phyloP scores from a whole-genome alignment of 1,284 basidiomycete genomes.

The Rhodotorula sp. region DNA sequence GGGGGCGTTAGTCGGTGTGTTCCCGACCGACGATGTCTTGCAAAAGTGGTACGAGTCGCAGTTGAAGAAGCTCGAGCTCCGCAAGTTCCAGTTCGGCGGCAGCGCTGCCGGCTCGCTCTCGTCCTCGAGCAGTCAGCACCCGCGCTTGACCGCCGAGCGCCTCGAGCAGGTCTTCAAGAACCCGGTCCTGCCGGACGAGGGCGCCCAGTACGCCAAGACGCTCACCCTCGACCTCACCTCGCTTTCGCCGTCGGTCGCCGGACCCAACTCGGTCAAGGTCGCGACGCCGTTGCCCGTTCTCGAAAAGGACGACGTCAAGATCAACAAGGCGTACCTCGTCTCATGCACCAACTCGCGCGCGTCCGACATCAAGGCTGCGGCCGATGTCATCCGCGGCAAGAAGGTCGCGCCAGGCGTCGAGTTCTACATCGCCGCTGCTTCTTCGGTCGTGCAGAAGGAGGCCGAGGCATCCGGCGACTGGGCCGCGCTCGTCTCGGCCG shows the following conservation, averaged over 20 bases:
- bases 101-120: conserved; percentile 59
- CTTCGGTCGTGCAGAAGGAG: conserved; percentile 84
- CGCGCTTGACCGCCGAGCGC: conserved; percentile 75
- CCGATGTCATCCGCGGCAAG: conserved; percentile 78
- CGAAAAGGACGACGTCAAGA: conserved; percentile 69
- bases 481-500: conserved; percentile 78
- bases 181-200: conserved; percentile 67
- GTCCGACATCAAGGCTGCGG: conserved; percentile 90
- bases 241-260: conserved; percentile 91
- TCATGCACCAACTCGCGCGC: conserved; percentile 97
- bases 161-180: conserved; percentile 65
- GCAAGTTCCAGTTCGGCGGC: conserved; percentile 62
- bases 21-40: conserved; percentile 83
- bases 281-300: conserved; percentile 85
- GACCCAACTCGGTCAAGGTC: conserved; percentile 96
- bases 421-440: conserved; percentile 96
- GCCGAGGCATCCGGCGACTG: conserved; percentile 83
- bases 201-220: conserved; percentile 81
- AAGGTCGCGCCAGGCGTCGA: conserved; percentile 87
- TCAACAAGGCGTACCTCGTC: conserved; percentile 97
- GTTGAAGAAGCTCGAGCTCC: conserved; percentile 71
- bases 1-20: conserved; percentile 93
- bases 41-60: conserved; percentile 84
- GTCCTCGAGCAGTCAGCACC: conserved; percentile 59
- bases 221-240: conserved; percentile 89